Conservation (phyloP, 2,329 filamentous ascomycete genomes). For the Talaromyces atroroseus region DNA sequence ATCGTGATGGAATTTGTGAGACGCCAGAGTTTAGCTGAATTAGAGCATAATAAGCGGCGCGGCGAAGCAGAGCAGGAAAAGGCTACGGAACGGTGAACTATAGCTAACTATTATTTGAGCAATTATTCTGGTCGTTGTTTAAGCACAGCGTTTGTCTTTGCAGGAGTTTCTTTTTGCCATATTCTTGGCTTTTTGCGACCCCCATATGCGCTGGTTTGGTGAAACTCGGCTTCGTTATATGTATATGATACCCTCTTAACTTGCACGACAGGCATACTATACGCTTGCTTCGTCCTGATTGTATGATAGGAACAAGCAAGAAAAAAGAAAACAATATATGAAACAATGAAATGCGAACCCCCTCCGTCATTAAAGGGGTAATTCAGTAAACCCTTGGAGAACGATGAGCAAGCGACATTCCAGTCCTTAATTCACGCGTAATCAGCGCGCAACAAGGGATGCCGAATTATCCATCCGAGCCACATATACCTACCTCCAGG, state of each 20-base stretch:
- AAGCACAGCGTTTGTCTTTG: not conserved
- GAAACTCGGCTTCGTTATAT: not conserved
- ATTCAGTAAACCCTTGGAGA: not conserved
- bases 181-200: not conserved
- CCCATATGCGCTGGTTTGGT: not conserved
- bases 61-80: not conserved
- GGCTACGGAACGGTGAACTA: not conserved
- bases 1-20: constrained; percentile 71
- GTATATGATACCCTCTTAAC: not conserved
- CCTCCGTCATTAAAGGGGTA: not conserved
- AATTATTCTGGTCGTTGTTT: not conserved
- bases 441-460: constrained; percentile 7
- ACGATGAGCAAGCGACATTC: constrained; percentile 2
- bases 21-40: constrained; percentile 59
- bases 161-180: not conserved
- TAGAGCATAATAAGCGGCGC: constrained; percentile 6
- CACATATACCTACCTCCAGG: not conserved
- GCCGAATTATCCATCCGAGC: not conserved
- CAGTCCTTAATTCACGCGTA: constrained; percentile 5
- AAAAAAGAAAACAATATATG: not conserved
- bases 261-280: not conserved
- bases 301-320: not conserved
- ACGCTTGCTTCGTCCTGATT: not conserved
- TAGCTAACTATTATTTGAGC: not conserved
- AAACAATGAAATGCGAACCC: not conserved